These are phyloP conservation scores for Corymbia calophylla DNA, from an alignment of 441 rosid genomes.

Conservation along the genomic window DNA sequence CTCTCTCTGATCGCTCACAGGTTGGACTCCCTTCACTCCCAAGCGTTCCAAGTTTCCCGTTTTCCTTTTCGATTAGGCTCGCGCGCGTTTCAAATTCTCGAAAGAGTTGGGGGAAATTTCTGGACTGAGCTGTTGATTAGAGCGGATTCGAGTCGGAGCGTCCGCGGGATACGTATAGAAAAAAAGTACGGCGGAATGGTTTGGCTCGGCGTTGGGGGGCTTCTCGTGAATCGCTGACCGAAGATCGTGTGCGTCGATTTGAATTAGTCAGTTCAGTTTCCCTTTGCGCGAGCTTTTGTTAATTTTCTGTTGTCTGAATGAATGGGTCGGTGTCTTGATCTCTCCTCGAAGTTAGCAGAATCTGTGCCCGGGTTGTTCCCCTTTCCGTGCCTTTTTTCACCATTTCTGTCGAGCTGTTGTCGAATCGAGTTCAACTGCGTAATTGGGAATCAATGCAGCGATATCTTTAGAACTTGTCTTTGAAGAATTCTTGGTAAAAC, in stretches of 20 bases:
- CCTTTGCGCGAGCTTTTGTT: background rate
- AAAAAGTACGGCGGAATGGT: accelerated
- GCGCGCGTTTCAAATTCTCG: background rate
- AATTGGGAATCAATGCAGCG: background rate
- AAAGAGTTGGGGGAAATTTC: background rate
- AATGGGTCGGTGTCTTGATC: background rate
- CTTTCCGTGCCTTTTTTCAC: background rate
- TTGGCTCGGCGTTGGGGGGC: background rate
- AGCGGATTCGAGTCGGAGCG: background rate
- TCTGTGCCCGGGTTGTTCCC: background rate
- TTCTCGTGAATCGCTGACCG: background rate
- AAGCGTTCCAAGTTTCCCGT: background rate
- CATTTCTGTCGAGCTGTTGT: background rate
- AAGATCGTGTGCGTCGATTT: background rate
- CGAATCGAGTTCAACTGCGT: background rate
- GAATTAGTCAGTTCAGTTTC: background rate
- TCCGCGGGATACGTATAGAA: background rate
- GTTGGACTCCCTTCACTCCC: background rate
- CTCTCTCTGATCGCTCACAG: background rate
- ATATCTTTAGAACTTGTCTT: background rate
- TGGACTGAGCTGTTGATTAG: background rate
- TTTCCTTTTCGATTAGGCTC: background rate
- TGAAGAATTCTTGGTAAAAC: background rate
- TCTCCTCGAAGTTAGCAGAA: background rate
- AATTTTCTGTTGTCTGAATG: background rate